These are phyloP conservation scores for Curvularia verruculosa DNA, from an alignment of 2,329 filamentous ascomycete genomes.

Conservation along the genomic window DNA sequence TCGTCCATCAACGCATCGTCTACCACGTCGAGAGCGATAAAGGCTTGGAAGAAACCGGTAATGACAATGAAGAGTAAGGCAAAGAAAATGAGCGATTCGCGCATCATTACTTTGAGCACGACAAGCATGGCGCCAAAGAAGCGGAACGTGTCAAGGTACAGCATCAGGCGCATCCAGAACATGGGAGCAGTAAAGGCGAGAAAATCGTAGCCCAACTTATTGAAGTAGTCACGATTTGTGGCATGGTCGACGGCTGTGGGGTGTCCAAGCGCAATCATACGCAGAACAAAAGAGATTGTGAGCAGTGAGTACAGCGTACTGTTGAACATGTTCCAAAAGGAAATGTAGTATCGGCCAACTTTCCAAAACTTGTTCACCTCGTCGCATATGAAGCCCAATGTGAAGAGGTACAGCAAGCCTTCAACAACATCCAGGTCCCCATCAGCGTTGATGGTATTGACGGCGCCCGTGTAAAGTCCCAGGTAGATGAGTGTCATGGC, in stretches of 20 bases:
- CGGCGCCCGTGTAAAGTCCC: slow-evolving; percentile 82
- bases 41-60: slow-evolving; percentile 87
- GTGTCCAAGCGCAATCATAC: slow-evolving; percentile 77
- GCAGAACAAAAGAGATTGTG: slow-evolving; percentile 76
- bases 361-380: slow-evolving; percentile 92
- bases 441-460: slow-evolving; percentile 88
- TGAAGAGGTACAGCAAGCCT: slow-evolving; percentile 86
- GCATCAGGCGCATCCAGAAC: slow-evolving; percentile 92
- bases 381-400: slow-evolving; percentile 86
- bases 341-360: slow-evolving; percentile 85
- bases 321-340: slow-evolving; percentile 98
- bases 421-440: slow-evolving; percentile 87
- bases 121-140: slow-evolving; percentile 99
- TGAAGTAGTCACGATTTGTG: slow-evolving; percentile 64
- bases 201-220: slow-evolving; percentile 89
- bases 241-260: slow-evolving; percentile 51
- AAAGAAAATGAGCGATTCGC: slow-evolving; percentile 89
- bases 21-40: slow-evolving; percentile 86
- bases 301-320: slow-evolving; percentile 79
- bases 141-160: slow-evolving; percentile 90
- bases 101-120: slow-evolving; percentile 76
- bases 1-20: slow-evolving; percentile 70
- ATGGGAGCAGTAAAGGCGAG: slow-evolving; percentile 91
- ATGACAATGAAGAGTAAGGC: slow-evolving; percentile 84
- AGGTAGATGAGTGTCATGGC: slow-evolving; percentile 84